Percentiles rank a stretch among this genome's conserved stretches.
Conservation (phyloP, 2,329 filamentous ascomycete genomes). For the Fusarium pilosicola region DNA sequence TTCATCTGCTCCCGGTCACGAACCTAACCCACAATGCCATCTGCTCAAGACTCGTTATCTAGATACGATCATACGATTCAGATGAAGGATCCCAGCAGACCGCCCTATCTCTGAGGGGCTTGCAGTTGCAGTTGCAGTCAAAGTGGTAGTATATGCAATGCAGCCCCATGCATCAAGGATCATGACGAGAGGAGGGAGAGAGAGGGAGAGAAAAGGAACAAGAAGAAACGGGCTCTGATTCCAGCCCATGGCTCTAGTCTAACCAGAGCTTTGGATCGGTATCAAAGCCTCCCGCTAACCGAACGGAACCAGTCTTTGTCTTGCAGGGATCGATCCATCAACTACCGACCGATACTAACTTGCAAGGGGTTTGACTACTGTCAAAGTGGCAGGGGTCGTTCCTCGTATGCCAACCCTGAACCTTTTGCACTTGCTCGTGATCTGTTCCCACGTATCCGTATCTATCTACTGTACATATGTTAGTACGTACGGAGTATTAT, state of each 20-base stretch:
- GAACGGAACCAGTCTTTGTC: background rate
- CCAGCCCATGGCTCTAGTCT: slow-evolving; percentile 14
- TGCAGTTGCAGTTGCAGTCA: background rate
- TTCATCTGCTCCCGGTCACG: background rate
- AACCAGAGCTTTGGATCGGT: slow-evolving; percentile 13
- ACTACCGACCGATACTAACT: slow-evolving; percentile 14
- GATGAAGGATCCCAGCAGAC: slow-evolving; percentile 8
- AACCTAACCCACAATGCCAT: slow-evolving; percentile 2
- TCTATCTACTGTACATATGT: too few relatives aligned
- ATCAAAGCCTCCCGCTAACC: slow-evolving; percentile 14
- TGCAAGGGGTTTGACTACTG: background rate
- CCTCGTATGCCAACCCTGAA: slow-evolving; percentile 9
- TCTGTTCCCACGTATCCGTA: background rate
- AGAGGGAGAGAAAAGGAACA: background rate
- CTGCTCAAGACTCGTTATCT: slow-evolving; percentile 7
- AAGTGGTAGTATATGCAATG: background rate
- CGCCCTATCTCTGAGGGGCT: slow-evolving; percentile 5
- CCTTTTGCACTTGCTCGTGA: slow-evolving; percentile 14
- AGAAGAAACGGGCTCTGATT: background rate
- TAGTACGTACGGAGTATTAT: background rate
- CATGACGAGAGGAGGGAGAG: background rate
- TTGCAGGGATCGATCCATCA: slow-evolving; percentile 2
- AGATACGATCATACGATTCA: slow-evolving; percentile 26
- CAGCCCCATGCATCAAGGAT: background rate
- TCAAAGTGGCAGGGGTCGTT: background rate